phyloP scores from a whole-genome alignment of 2,329 filamentous ascomycete genomes.

The Verticillium dahliae region DNA sequence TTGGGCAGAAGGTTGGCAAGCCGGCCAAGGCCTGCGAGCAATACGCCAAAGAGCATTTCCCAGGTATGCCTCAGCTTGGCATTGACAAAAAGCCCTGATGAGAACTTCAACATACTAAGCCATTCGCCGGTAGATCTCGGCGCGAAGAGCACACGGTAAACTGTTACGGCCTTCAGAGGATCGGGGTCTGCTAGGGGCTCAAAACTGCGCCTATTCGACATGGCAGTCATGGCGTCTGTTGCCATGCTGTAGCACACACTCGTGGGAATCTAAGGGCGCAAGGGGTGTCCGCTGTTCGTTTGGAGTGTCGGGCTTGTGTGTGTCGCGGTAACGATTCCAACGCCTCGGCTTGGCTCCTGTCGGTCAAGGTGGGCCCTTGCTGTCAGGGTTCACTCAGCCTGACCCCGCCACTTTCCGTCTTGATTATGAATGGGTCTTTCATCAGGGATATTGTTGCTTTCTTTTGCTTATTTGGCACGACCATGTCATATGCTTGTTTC shows the following conservation, averaged over 20 bases:
- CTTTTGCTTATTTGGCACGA: not conserved
- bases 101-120: not conserved
- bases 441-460: not conserved
- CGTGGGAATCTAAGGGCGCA: not conserved
- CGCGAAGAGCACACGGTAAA: not conserved
- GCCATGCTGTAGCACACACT: not conserved
- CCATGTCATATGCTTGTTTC: not conserved
- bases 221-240: not conserved
- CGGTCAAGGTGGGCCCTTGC: not conserved
- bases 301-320: not conserved
- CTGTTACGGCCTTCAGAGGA: not conserved
- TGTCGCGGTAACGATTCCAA: not conserved
- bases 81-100: not conserved
- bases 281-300: not conserved
- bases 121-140: not conserved
- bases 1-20: conserved; percentile 94
- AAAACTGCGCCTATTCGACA: not conserved
- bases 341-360: not conserved
- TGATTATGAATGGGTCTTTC: not conserved
- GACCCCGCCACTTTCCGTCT: not conserved
- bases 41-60: conserved; percentile 94
- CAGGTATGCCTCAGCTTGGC: conserved; percentile 29
- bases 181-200: not conserved
- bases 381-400: not conserved
- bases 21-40: conserved; percentile 81